Evolutionary conservation across 2,329 filamentous ascomycete species (phyloP).

Genomic region (Myriosclerotinia scirpicola): DNA sequence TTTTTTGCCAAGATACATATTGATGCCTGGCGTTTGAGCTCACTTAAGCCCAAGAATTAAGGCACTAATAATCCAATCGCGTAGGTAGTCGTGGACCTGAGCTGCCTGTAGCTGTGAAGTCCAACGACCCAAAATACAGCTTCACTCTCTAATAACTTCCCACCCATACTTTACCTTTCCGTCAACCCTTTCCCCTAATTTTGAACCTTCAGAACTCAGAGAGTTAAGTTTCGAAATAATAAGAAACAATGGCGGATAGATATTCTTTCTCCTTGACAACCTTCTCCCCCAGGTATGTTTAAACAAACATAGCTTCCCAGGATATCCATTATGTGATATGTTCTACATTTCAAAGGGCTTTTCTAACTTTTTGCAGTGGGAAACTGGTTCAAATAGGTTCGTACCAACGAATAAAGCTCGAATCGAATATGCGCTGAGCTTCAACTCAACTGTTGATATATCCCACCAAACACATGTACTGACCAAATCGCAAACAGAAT

Average conservation of each 20-base stretch:
- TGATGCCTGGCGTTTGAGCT: conserved; percentile 17
- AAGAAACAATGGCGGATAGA: conserved; percentile 80
- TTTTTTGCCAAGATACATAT: background rate
- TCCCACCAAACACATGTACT: conserved; percentile 27
- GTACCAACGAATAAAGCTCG: conserved; percentile 30
- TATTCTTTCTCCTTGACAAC: conserved; percentile 99
- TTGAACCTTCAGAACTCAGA: conserved; percentile 10
- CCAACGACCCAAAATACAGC: conserved; percentile 29
- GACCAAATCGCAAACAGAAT: conserved; percentile 61
- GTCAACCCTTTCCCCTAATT: conserved; percentile 18
- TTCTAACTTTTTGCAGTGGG: conserved; percentile 59
- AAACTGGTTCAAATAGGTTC: conserved; percentile 98
- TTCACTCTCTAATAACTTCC: too few relatives aligned
- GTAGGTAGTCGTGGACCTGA: conserved; percentile 25
- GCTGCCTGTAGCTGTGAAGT: conserved; percentile 30
- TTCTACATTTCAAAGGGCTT: conserved; percentile 21
- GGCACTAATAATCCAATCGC: conserved; percentile 27
- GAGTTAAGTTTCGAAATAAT: conserved; percentile 24
- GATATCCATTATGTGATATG: conserved; percentile 25
- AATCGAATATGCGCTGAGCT: conserved; percentile 20
- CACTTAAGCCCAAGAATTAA: conserved; percentile 14
- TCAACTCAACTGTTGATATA: conserved; percentile 23
- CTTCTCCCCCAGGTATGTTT: conserved; percentile 92
- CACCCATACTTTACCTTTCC: conserved; percentile 17
- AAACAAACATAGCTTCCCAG: conserved; percentile 30